Conservation (phyloP, 2,329 filamentous ascomycete species). For the Bipolaris victoriae region DNA sequence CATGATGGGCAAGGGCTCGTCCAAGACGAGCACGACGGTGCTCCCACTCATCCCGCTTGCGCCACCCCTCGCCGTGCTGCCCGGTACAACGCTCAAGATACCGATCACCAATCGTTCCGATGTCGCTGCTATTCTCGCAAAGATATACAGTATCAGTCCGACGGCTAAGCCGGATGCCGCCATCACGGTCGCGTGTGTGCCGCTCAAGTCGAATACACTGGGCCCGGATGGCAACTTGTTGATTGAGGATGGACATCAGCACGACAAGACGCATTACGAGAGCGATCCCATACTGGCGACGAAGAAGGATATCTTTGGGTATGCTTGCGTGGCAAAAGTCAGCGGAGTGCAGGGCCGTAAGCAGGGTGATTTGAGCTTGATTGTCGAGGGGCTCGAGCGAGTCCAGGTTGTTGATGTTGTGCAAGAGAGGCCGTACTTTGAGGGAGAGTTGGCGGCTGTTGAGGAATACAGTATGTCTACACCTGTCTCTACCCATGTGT, state of each 20-base stretch:
- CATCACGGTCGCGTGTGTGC: constrained; percentile 86
- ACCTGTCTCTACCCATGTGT: background rate
- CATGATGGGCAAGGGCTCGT: constrained; percentile 46
- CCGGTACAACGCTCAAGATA: constrained; percentile 83
- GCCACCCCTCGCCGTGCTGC: constrained; percentile 80
- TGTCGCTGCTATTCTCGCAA: constrained; percentile 84
- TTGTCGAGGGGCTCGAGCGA: constrained; percentile 84
- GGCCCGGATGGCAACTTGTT: constrained; percentile 75
- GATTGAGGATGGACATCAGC: constrained; percentile 65
- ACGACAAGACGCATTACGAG: constrained; percentile 57
- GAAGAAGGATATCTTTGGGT: constrained; percentile 74
- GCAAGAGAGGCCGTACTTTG: constrained; percentile 83
- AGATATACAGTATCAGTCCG: constrained; percentile 78
- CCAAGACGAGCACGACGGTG: constrained; percentile 45
- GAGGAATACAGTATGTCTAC: constrained; percentile 68
- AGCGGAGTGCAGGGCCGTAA: constrained; percentile 56
- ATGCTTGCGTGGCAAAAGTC: constrained; percentile 71
- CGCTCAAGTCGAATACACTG: constrained; percentile 76
- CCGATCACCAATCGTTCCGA: constrained; percentile 84
- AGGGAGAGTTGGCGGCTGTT: constrained; percentile 75
- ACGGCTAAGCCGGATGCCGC: constrained; percentile 67
- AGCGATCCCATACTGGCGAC: constrained; percentile 52
- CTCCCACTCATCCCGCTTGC: constrained; percentile 84
- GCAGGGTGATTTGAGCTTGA: constrained; percentile 71
- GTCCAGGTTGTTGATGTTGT: constrained; percentile 76